Percentiles rank a stretch among this genome's conserved stretches.
These are phyloP conservation scores for Neoarthrinium moseri DNA, from an alignment of 2,329 filamentous ascomycete genomes.

Conservation along the genomic window DNA sequence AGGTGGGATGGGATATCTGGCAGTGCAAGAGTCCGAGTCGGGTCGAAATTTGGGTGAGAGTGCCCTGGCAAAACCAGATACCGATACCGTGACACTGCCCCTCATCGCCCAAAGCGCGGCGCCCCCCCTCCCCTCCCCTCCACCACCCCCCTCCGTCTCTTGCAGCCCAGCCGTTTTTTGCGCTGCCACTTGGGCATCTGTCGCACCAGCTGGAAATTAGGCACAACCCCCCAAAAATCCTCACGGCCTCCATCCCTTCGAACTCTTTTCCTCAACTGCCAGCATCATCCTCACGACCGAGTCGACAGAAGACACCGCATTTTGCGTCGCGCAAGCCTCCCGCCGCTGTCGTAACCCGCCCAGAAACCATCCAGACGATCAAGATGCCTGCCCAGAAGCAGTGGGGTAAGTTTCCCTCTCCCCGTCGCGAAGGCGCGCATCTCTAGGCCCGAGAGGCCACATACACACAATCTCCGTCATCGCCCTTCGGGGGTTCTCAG, in stretches of 20 bases:
- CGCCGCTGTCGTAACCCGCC: not conserved
- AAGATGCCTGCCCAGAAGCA: slow-evolving; percentile 13
- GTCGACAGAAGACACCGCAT: not conserved
- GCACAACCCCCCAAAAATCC: slow-evolving; percentile 3
- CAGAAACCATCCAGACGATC: not conserved
- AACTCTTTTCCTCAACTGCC: not conserved
- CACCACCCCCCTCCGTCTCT: slow-evolving; percentile 4
- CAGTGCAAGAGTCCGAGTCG: no score
- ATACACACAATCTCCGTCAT: slow-evolving; percentile 10
- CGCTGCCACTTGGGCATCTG: slow-evolving; percentile 6
- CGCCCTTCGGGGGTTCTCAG: not conserved
- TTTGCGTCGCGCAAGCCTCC: not conserved
- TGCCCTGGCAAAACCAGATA: no score
- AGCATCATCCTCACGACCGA: no score
- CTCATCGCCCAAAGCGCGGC: no score
- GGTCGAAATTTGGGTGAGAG: no score
- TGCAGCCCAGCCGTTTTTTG: not conserved
- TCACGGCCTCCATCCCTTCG: not conserved
- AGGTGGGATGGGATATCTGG: no score
- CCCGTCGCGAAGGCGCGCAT: slow-evolving; percentile 1
- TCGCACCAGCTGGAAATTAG: slow-evolving; percentile 5
- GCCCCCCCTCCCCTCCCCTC: no score
- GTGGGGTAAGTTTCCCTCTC: slow-evolving; percentile 13
- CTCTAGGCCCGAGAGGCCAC: slow-evolving; percentile 13
- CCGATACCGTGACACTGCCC: no score